Base-by-base conservation (phyloP, 164 flowering plant species). In the Vitis vinifera region DNA sequence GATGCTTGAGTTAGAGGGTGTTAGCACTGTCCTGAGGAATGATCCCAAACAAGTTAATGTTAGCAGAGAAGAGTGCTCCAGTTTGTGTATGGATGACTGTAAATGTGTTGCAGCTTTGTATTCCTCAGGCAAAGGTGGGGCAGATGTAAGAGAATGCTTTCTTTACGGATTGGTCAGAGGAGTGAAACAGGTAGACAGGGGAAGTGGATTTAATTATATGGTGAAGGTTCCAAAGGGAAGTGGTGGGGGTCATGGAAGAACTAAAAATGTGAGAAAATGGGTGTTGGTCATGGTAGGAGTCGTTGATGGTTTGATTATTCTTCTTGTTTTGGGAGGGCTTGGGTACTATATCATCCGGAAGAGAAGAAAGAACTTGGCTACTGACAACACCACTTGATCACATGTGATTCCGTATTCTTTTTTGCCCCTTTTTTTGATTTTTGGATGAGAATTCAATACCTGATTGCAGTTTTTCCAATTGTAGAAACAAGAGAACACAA, bases 171-270 rank as follows among this genome's bases (percentile, higher is more conserved):
- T 86, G 19, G 87, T 82, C 0, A 75, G 83, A 48, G 98, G 98
- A 27, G 73, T 89, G 10, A 91, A 85, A 66, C 81, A 88, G 70
- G 85, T 84, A 17, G 80, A 77, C 3, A 67, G 51, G 56, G 83
- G 74, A 10, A 70, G 23, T 16, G 87, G 86, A 44, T 63, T 76
- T 63, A 81, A 72, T 63, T 91, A 78, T 67, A 69, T 87, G 79
- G 86, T 89, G 9, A 94, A 94, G 87, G 88, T 88, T 71, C 86
- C 85, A 4, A 84, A 84, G 69, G 89, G 89, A 9, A 60, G 47
- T 55, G 62, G 51, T 48, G 70, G 68, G 7, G 13, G 63, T 4
- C 67, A 66, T 48, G 71, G 74, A 2, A 84, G 63, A 66, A 65
- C 66, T 16, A 70, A 71, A 15, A 74, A 65, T 16, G 67, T 83